phyloP scores from a whole-genome alignment of 768 basidiomycete species.

The Rhodotorula kratochvilovae region DNA sequence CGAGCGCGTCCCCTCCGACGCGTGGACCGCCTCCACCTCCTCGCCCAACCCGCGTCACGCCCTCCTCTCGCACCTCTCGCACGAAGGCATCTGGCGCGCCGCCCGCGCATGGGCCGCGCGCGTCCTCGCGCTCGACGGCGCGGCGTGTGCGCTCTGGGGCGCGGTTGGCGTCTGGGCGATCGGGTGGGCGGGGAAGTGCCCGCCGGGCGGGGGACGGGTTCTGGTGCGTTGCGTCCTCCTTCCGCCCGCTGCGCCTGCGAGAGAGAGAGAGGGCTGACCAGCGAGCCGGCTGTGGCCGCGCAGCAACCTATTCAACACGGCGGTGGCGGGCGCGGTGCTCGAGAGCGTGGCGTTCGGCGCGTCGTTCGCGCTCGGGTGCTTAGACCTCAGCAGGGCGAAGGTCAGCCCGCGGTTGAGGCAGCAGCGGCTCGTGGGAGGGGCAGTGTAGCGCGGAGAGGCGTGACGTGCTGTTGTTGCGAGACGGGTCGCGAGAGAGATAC shows the following conservation, averaged over 20 bases:
- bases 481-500: too few species aligned
- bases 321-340: conserved; percentile 16
- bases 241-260: too few species aligned
- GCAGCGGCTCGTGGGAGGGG: neutral
- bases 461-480: too few species aligned
- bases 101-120: neutral
- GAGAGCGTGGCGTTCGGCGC: neutral
- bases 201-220: conserved; percentile 6
- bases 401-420: neutral
- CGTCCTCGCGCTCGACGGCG: neutral
- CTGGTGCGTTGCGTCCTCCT: neutral
- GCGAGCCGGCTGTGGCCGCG: accelerated
- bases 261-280: too few species aligned
- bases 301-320: conserved; percentile 23
- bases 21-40: neutral
- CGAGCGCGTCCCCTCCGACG: neutral
- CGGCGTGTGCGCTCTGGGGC: neutral
- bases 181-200: conserved; percentile 2
- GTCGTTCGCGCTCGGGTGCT: conserved; percentile 2
- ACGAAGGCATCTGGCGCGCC: neutral
- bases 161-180: conserved; percentile 1
- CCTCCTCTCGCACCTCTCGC: conserved; percentile 5
- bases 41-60: neutral
- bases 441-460: too few species aligned
- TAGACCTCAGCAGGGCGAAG: conserved; percentile 1